phyloP scores from a whole-genome alignment of 371 early-diverging fungal species.

The Apophysomyces trapeziformis region DNA sequence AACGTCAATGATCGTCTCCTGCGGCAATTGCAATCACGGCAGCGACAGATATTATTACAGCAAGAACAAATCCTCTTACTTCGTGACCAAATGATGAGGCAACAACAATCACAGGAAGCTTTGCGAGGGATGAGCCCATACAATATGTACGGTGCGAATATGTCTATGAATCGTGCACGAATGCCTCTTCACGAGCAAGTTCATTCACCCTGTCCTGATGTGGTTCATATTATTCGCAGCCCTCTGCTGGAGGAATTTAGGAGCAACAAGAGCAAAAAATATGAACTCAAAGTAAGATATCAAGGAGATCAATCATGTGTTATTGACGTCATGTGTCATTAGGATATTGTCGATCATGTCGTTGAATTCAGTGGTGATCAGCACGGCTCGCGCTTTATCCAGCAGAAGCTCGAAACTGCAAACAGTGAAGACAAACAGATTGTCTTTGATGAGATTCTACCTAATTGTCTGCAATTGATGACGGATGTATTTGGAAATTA shows the following conservation, averaged over 20 bases:
- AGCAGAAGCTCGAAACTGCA: conserved; percentile 97
- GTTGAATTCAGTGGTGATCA: conserved; percentile 99
- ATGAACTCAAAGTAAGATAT: conserved; percentile 73
- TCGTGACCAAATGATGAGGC: conserved; percentile 46
- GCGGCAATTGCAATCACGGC: conserved; percentile 45
- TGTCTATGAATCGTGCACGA: background rate
- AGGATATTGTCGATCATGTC: conserved; percentile 90
- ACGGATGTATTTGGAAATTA: conserved; percentile 99
- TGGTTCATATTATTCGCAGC: conserved; percentile 65
- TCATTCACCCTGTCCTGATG: conserved; percentile 15
- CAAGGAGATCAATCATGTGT: conserved; percentile 3
- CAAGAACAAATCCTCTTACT: conserved; percentile 47
- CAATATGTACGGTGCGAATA: conserved; percentile 5
- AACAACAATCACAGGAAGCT: conserved; percentile 28
- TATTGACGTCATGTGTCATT: background rate
- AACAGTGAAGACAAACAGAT: conserved; percentile 91
- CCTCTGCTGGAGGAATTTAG: conserved; percentile 92
- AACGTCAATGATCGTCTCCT: conserved; percentile 37
- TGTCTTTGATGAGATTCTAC: conserved; percentile 96
- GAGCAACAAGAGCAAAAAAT: conserved; percentile 92
- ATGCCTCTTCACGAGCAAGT: conserved; percentile 6
- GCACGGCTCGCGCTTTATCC: conserved; percentile 99
- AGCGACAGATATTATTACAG: conserved; percentile 47
- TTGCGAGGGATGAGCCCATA: conserved; percentile 4
- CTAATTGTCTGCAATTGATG: conserved; percentile 93